A percentile compares a stretch with the other conserved stretches of the same genome.
These are phyloP conservation scores for Urostyla sp. DNA, from an alignment of 73 alveolate species.

Conservation along the genomic window DNA sequence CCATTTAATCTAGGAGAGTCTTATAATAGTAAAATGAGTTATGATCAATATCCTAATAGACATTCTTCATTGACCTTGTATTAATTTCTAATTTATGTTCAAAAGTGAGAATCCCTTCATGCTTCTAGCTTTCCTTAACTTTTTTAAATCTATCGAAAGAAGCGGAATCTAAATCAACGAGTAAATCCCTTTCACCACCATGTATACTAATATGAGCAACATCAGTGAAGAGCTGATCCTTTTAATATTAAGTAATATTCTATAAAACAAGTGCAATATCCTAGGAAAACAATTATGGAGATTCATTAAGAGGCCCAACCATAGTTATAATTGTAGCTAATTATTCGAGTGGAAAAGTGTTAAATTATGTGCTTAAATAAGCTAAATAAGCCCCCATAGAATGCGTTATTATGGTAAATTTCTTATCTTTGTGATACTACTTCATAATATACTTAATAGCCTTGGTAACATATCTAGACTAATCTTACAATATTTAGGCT, in stretches of 20 bases:
- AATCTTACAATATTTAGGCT: not conserved
- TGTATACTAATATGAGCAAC: conserved; percentile 34
- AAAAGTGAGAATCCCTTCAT: not conserved
- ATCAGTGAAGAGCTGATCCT: not conserved
- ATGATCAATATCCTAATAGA: conserved; percentile 43
- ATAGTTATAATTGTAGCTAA: not conserved
- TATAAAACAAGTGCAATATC: not conserved
- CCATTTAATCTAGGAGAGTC: conserved; percentile 19
- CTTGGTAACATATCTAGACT: conserved; percentile 18
- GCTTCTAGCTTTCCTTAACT: not conserved
- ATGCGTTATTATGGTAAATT: conserved; percentile 27
- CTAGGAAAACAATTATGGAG: conserved; percentile 42
- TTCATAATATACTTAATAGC: conserved; percentile 14
- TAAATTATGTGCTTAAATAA: conserved; percentile 6
- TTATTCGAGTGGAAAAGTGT: conserved; percentile 6
- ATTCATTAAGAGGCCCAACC: conserved; percentile 38
- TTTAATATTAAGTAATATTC: not conserved
- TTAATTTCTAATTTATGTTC: conserved; percentile 1
- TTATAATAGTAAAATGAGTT: conserved; percentile 34
- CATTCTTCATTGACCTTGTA: conserved; percentile 22
- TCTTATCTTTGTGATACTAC: not conserved
- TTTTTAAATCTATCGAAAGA: conserved; percentile 1
- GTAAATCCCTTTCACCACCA: conserved; percentile 40
- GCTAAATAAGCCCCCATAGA: conserved; percentile 47
- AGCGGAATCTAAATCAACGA: conserved; percentile 2